phyloP scores from a whole-genome alignment of 2,329 filamentous ascomycete genomes.

The Ascosphaera apis region DNA sequence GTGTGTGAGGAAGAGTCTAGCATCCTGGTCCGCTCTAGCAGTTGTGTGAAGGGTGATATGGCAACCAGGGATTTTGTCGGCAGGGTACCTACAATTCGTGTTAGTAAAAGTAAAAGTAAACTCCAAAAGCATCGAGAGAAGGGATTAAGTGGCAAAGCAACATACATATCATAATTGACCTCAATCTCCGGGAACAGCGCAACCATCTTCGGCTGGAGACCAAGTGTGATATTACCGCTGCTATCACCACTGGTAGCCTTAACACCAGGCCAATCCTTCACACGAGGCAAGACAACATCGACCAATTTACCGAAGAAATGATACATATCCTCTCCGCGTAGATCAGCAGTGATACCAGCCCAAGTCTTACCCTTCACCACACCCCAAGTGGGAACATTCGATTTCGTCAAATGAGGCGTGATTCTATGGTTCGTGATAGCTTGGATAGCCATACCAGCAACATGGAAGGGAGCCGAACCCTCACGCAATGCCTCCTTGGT shows the following conservation, averaged over 20 bases:
- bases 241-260: constrained; percentile 58
- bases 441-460: constrained; percentile 65
- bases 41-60: constrained; percentile 67
- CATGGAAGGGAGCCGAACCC: constrained; percentile 53
- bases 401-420: constrained; percentile 43
- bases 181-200: constrained; percentile 83
- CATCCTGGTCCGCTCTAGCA: constrained; percentile 66
- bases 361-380: constrained; percentile 48
- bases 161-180: constrained; percentile 76
- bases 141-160: constrained; percentile 8
- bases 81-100: constrained; percentile 29
- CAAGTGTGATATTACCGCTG: constrained; percentile 69
- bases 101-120: constrained; percentile 1
- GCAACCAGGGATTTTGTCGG: constrained; percentile 63
- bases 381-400: constrained; percentile 52
- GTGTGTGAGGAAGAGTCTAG: constrained; percentile 47
- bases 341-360: constrained; percentile 47
- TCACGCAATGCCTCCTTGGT: constrained; percentile 44
- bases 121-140: constrained; percentile 1
- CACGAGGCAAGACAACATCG: constrained; percentile 73
- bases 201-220: constrained; percentile 51
- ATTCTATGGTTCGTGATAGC: constrained; percentile 61
- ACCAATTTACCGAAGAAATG: constrained; percentile 81
- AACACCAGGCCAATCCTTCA: constrained; percentile 89
- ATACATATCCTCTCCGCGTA: constrained; percentile 60